Evolutionary conservation across 108 stramenopile species (phyloP), one percentile per base, ranked within the genome.

Genomic region (Pseudonitzschia delicatissima): DNA sequence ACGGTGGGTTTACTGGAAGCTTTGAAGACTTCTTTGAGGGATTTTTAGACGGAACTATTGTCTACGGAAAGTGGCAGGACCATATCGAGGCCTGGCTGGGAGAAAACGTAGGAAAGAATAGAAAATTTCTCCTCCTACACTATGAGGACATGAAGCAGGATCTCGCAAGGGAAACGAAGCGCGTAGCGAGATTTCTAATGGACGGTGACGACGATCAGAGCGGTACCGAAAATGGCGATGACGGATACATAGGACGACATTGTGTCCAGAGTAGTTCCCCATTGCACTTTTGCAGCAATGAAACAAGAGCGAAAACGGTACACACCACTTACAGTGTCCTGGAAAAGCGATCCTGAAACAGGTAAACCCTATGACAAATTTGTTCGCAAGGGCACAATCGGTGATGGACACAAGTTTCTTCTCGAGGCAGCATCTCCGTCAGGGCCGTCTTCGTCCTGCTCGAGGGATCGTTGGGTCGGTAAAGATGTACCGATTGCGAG

Each of bases 31-130:
- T 86, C 55, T 67, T 31, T 32, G 27, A 58, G 12, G 77, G 81
- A 64, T 86, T 82, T 77, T 49, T 82, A 62, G 67, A 77, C 15
- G 85, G 85, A 25, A 66, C 68, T 15, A 45, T 86, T 26, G 53
- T 79, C 12, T 86, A 82, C 49, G 85, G 85, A 5, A 68, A 70
- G 31, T 77, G 79, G 58, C 26, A 71, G 5, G 72, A 86, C 74
- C 85, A 86, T 67, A 69, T 86, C 29, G 67, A 70, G 21, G 73
- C 82, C 4, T 86, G 71, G 71, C 9, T 72, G 48, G 28, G 44
- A 33, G 71, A 72, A 1, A 27, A 5, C 4, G 67, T 15, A 23
- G 2, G 12, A 8, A 11, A 6, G 1, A 33, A 5, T 15, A 25
- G 25, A 3, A 32, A 49, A 0, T 47, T 69, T 17, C 48, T 69